Conservation (phyloP, 108 stramenopile species). For the Conticribra guillardii region DNA sequence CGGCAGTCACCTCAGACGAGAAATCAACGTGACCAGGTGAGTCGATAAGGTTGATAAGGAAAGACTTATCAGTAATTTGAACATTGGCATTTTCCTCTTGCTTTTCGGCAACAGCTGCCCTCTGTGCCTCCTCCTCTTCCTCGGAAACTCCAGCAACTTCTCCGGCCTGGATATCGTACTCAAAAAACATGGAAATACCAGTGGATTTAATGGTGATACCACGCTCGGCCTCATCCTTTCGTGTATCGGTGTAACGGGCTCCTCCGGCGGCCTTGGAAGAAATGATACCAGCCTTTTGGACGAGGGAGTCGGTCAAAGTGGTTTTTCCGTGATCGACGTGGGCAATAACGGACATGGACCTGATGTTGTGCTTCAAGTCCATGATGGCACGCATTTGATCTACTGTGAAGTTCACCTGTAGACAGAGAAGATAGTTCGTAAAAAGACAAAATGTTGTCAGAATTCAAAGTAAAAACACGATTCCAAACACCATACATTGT, state of each 20-base stretch:
- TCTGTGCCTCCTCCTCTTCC: constrained; percentile 71
- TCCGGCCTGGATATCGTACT: constrained; percentile 96
- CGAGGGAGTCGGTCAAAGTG: constrained; percentile 99
- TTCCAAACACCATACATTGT: background rate
- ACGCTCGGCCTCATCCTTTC: constrained; percentile 99
- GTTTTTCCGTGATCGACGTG: constrained; percentile 99
- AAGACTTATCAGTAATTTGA: constrained; percentile 94
- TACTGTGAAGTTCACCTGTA: constrained; percentile 98
- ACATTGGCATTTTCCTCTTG: constrained; percentile 79
- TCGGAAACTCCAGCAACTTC: constrained; percentile 75
- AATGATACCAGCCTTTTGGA: constrained; percentile 99
- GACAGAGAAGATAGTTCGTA: background rate
- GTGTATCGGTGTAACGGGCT: constrained; percentile 99
- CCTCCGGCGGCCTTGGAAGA: constrained; percentile 99
- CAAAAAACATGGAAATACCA: constrained; percentile 99
- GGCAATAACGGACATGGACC: constrained; percentile 99
- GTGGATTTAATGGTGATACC: constrained; percentile 99
- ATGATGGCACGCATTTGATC: constrained; percentile 99
- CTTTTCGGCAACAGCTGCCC: constrained; percentile 60
- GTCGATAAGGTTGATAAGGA: constrained; percentile 99
- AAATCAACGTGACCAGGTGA: constrained; percentile 99
- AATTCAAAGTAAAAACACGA: background rate
- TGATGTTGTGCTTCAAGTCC: constrained; percentile 99
- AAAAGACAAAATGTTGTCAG: background rate
- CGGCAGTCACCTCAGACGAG: constrained; percentile 99